phyloP scores from a whole-genome alignment of 2,329 filamentous ascomycete genomes.

The Pseudogymnoascus verrucosus region DNA sequence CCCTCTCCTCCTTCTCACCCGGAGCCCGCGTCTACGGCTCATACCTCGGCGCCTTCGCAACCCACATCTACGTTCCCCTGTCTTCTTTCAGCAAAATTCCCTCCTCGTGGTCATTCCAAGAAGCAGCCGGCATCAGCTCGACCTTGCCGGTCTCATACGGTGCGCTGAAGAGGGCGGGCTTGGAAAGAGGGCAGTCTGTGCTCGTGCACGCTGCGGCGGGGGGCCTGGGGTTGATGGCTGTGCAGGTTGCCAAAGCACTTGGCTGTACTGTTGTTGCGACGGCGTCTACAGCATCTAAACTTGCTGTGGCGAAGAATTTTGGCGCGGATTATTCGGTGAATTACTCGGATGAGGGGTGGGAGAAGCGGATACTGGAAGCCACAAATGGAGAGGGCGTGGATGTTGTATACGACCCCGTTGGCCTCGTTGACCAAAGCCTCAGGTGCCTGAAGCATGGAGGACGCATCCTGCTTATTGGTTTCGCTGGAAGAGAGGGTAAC shows the following conservation, averaged over 20 bases:
- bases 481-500: constrained; percentile 44
- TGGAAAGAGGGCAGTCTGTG: constrained; percentile 40
- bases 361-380: constrained; percentile 38
- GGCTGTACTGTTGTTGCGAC: constrained; percentile 48
- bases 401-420: constrained; percentile 51
- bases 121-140: constrained; percentile 45
- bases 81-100: constrained; percentile 38
- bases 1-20: constrained; percentile 29
- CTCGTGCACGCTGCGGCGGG: constrained; percentile 49
- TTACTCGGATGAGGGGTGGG: constrained; percentile 38
- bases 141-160: constrained; percentile 48
- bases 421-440: constrained; percentile 45
- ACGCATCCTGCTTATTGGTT: constrained; percentile 48
- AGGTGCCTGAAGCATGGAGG: constrained; percentile 47
- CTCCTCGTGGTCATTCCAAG: constrained; percentile 34
- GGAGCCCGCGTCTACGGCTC: constrained; percentile 49
- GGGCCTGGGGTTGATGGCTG: constrained; percentile 46
- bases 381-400: constrained; percentile 45
- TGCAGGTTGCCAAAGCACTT: constrained; percentile 45
- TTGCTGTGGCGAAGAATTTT: constrained; percentile 30
- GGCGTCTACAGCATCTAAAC: constrained; percentile 40
- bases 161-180: constrained; percentile 35
- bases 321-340: constrained; percentile 37
- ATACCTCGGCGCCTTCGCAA: constrained; percentile 43
- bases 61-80: constrained; percentile 38